Evolutionary conservation across 768 basidiomycete species (phyloP), one percentile per base, ranked within the genome.

Genomic region (Leccinum olivaceopallidum): DNA sequence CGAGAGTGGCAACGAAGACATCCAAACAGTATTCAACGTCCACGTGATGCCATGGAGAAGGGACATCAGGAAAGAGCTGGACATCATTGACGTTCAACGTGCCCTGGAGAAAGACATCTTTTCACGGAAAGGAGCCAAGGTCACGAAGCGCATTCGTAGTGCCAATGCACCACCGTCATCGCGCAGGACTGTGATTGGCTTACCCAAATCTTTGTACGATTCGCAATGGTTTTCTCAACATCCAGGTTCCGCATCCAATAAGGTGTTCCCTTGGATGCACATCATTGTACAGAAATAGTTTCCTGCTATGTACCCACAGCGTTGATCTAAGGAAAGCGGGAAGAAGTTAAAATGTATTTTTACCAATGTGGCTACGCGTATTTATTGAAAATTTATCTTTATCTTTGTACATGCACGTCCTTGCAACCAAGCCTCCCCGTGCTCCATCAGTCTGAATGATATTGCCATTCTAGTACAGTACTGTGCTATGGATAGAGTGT

Each of bases 1-100:
- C n/a, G 57, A 62, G 20, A 62, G 61, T 52, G 36, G 48, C 5
- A 4, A 62, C 6, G 16, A 62, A 24, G 53, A 58, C 6, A 58
- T 50, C 36, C 13, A 57, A 39, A 36, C 24, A 0, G 53, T 51
- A 4, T 62, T 58, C 22, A 24, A 50, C 3, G 50, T 39, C 8
- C 5, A 26, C 2, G 2, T 4, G 3, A 47, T 63, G 58, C 42
- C 48, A 2, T 63, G 58, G 44, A 59, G 58, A 13, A 55, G 51
- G 18, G 36, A 59, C 7, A 55, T 63, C 4, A 26, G 18, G 18
- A 63, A 53, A 22, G 61, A 62, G 44, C 22, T 63, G 26, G 22
- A 37, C 28, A 56, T 60, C 14, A 60, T 63, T 12, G 44, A 63
- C 24, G n/a, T 24, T 10, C 32, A 52, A 47, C 28, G 13, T 30